Base-by-base conservation (phyloP, 2,329 filamentous ascomycete species). In the Penicillium olsonii region DNA sequence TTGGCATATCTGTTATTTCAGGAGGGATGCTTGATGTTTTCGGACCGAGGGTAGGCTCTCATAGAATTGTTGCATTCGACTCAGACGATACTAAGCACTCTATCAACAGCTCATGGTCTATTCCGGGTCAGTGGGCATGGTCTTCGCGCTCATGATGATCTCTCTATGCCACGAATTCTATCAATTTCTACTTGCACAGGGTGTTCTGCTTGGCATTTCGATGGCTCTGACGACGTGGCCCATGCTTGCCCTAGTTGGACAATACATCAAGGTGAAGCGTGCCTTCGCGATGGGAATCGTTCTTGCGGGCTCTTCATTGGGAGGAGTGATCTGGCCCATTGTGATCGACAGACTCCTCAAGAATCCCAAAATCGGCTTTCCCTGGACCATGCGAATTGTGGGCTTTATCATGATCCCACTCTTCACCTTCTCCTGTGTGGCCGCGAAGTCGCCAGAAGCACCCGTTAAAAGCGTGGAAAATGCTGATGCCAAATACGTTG, bases 391-490 rank as follows among this genome's bases (percentile, higher is more conserved):
- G 59, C 63, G 71, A 4, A 69, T 65, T 9, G 61, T 72, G 3
- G 73, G 67, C 1, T 76, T 75, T 29, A 68, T 68, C 15, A 73
- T 75, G 69, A 52, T 73, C 2, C 70, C 71, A 4, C 55, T 71
- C 3, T 55, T 75, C 5, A 43, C 38, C 0, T 50, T 74, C 22
- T 53, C 68, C 2, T 69, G 65, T 6, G 62, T 9, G 40, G 53
- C 37, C 45, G 62, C 48, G 47, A 55, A 40, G 19, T 46, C 50
- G 4, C 56, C 56, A 0, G 9, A 35, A 1, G 15, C 7, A n/a
- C 48, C 17, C 4, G 12, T 33, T 15, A 26, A 26, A 48, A 34
- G n/a, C 20, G 17, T 38, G 40, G 37, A 39, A 33, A 34, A 15
- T 24, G 15, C 17, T 14, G n/a, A 50, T 15, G 5, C 15, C 14